Conservation (phyloP, 805 yeast genomes). For the Tetrapisispora nanseiensis region DNA sequence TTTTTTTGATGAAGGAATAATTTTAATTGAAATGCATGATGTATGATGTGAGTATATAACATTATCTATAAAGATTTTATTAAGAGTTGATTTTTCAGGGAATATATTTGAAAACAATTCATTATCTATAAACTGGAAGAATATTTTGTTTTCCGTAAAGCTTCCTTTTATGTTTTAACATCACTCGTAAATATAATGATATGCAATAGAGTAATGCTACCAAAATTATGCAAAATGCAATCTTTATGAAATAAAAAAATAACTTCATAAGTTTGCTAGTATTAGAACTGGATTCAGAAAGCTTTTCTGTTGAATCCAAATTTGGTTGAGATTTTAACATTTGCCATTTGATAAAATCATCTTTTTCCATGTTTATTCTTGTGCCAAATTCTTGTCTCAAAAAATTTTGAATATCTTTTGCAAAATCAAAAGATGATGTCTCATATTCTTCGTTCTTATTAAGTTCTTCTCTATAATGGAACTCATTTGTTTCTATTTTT, state of each 20-base stretch:
- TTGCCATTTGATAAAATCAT: constrained; percentile 17
- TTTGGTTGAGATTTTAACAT: constrained; percentile 16
- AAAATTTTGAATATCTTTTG: constrained; percentile 17
- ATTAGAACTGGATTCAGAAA: not conserved
- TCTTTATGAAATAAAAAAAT: not conserved
- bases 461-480: constrained; percentile 24
- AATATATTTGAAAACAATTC: too few species aligned
- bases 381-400: constrained; percentile 18
- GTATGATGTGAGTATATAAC: too few species aligned
- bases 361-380: constrained; percentile 12
- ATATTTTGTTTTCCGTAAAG: not conserved
- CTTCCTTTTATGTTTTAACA: not conserved
- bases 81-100: too few species aligned
- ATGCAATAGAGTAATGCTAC: not conserved
- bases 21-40: too few species aligned
- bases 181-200: not conserved
- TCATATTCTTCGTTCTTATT: constrained; percentile 10
- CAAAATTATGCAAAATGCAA: not conserved
- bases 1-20: too few species aligned
- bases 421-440: constrained; percentile 14
- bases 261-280: not conserved
- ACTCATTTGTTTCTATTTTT: constrained; percentile 43
- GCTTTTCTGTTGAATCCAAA: not conserved
- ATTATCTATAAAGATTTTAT: too few species aligned
- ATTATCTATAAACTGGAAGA: not conserved